These are phyloP conservation scores for Cyberlindnera galapagoensis DNA, from an alignment of 805 yeast species.

Conservation along the genomic window DNA sequence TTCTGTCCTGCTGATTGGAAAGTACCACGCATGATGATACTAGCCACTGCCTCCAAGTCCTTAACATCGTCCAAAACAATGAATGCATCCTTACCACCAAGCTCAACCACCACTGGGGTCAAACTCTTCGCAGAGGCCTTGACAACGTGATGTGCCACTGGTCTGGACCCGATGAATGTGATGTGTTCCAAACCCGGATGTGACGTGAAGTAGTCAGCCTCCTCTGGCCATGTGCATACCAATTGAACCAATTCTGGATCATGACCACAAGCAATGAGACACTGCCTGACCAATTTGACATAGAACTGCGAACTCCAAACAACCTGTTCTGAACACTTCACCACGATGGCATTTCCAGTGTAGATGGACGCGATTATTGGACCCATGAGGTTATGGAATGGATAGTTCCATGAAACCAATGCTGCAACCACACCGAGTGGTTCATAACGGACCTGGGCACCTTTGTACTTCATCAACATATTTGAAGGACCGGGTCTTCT, in stretches of 20 bases:
- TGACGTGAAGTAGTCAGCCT: slow-evolving; percentile 79
- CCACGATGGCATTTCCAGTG: slow-evolving; percentile 85
- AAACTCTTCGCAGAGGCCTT: slow-evolving; percentile 77
- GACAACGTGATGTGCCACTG: slow-evolving; percentile 86
- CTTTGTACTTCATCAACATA: slow-evolving; percentile 79
- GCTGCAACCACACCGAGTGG: slow-evolving; percentile 87
- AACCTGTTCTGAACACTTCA: slow-evolving; percentile 94
- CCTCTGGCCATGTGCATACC: slow-evolving; percentile 82
- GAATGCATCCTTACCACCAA: slow-evolving; percentile 95
- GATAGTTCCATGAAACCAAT: slow-evolving; percentile 94
- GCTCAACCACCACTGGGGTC: slow-evolving; percentile 92
- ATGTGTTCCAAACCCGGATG: slow-evolving; percentile 81
- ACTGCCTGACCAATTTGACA: slow-evolving; percentile 61
- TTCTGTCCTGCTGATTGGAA: slow-evolving; percentile 98
- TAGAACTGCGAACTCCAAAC: slow-evolving; percentile 90
- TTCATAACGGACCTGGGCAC: slow-evolving; percentile 90
- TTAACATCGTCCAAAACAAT: slow-evolving; percentile 78
- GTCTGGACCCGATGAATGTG: slow-evolving; percentile 94
- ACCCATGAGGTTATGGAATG: slow-evolving; percentile 90
- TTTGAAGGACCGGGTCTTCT: slow-evolving; percentile 84
- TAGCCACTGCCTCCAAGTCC: slow-evolving; percentile 52
- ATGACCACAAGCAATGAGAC: slow-evolving; percentile 66
- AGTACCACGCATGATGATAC: slow-evolving; percentile 88
- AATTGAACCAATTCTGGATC: slow-evolving; percentile 83
- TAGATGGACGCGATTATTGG: slow-evolving; percentile 86